Conservation (phyloP, 495 filamentous ascomycete genomes). For the Aspergillus biplanus region DNA sequence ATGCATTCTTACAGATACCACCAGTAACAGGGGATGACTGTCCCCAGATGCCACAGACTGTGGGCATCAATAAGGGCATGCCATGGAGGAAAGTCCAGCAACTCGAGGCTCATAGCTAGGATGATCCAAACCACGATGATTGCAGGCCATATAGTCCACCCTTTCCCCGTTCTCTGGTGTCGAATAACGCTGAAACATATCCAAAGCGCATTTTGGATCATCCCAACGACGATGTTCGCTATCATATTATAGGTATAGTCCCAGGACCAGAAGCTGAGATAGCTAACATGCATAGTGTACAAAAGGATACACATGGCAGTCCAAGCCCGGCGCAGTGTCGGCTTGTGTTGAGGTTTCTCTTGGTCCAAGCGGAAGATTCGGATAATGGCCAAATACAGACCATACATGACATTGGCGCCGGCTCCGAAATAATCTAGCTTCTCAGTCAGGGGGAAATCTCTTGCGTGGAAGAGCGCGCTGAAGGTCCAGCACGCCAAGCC, state of each 20-base stretch:
- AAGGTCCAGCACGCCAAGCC: conserved; percentile 84
- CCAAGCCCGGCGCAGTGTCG: conserved; percentile 70
- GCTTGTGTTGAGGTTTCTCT: conserved; percentile 54
- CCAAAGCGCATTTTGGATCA: conserved; percentile 84
- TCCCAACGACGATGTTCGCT: conserved; percentile 83
- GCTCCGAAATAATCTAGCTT: conserved; percentile 96
- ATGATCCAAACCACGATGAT: conserved; percentile 92
- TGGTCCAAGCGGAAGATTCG: conserved; percentile 81
- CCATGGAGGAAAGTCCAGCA: conserved; percentile 90
- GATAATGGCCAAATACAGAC: conserved; percentile 80
- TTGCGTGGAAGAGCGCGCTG: conserved; percentile 86
- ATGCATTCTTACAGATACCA: conserved; percentile 86
- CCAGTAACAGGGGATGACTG: conserved; percentile 83
- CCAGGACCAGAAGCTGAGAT: conserved; percentile 84
- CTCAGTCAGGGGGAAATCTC: conserved; percentile 86
- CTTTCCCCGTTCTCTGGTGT: conserved; percentile 66
- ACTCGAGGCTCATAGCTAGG: conserved; percentile 90
- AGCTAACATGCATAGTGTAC: conserved; percentile 78
- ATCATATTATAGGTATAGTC: conserved; percentile 98
- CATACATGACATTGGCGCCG: conserved; percentile 88
- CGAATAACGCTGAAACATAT: conserved; percentile 76
- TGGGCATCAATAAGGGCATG: conserved; percentile 88
- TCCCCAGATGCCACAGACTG: conserved; percentile 93
- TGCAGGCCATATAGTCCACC: conserved; percentile 90
- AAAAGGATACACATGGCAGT: conserved; percentile 68